These are phyloP conservation scores for Calonectria montana DNA, from an alignment of 2,329 filamentous ascomycete genomes.

Conservation along the genomic window DNA sequence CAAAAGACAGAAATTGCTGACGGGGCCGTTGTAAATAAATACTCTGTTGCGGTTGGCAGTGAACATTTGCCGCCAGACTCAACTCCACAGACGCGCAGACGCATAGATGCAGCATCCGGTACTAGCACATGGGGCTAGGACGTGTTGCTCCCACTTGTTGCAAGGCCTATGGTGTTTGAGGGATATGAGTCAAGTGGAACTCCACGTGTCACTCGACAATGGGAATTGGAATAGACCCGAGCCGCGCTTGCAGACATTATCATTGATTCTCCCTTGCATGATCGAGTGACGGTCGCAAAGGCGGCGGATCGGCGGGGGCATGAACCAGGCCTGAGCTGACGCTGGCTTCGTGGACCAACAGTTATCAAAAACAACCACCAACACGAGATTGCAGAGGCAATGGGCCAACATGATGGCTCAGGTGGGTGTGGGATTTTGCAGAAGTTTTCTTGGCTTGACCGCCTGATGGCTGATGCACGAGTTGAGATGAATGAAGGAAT, in stretches of 20 bases:
- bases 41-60: background rate
- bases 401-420: background rate
- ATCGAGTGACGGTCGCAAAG: constrained; percentile 1
- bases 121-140: constrained; percentile 8
- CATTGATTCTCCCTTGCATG: constrained; percentile 7
- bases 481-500: constrained; percentile 5
- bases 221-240: constrained; percentile 7
- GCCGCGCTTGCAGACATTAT: constrained; percentile 7
- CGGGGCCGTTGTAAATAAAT: constrained; percentile 4
- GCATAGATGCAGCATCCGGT: constrained; percentile 1
- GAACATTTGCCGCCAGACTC: background rate
- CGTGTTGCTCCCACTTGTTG: background rate
- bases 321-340: background rate
- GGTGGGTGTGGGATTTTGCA: background rate
- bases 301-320: constrained; percentile 15
- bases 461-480: constrained; percentile 4
- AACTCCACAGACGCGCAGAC: constrained; percentile 5
- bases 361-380: background rate
- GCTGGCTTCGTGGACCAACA: background rate
- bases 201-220: constrained; percentile 21
- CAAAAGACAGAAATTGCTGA: background rate
- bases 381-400: background rate
- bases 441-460: background rate
- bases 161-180: constrained; percentile 11
- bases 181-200: constrained; percentile 18